Percentiles rank a stretch among this genome's conserved stretches.
Evolutionary conservation across 2,329 filamentous ascomycete genomes (phyloP).

Genomic region (Apiospora kogelbergensis): DNA sequence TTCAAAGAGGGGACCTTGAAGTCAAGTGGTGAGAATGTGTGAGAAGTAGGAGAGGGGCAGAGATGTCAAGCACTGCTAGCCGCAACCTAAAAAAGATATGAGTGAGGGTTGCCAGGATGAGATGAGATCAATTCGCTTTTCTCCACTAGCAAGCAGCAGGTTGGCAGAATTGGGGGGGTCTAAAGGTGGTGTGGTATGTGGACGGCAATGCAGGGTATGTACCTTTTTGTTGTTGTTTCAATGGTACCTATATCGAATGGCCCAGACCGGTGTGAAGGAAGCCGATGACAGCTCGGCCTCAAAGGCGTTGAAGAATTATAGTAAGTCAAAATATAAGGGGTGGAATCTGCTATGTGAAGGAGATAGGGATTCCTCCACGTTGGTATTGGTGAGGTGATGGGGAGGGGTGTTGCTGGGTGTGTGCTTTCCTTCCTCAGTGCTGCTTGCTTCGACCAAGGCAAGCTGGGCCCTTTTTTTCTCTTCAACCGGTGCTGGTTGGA

Average conservation of each 20-base stretch:
- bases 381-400: neutral
- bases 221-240: neutral
- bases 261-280: neutral
- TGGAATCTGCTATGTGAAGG: neutral
- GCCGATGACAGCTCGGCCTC: neutral
- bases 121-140: slow-evolving; percentile 3
- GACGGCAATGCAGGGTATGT: neutral
- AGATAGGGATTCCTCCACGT: neutral
- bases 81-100: slow-evolving; percentile 6
- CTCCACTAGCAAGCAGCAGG: neutral
- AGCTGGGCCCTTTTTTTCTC: neutral
- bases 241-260: neutral
- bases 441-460: neutral
- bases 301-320: neutral
- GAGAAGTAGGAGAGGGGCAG: slow-evolving; percentile 1
- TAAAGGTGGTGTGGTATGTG: neutral
- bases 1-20: neutral
- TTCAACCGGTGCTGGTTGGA: neutral
- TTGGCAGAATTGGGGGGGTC: slow-evolving; percentile 3
- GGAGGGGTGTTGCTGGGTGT: neutral
- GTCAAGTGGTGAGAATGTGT: neutral
- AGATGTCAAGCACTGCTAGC: slow-evolving; percentile 5
- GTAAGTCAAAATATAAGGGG: neutral
- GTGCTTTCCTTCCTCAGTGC: neutral
- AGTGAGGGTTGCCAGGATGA: slow-evolving; percentile 4